These are phyloP conservation scores for Lactarius quietus DNA, from an alignment of 768 basidiomycete species.

Conservation along the genomic window DNA sequence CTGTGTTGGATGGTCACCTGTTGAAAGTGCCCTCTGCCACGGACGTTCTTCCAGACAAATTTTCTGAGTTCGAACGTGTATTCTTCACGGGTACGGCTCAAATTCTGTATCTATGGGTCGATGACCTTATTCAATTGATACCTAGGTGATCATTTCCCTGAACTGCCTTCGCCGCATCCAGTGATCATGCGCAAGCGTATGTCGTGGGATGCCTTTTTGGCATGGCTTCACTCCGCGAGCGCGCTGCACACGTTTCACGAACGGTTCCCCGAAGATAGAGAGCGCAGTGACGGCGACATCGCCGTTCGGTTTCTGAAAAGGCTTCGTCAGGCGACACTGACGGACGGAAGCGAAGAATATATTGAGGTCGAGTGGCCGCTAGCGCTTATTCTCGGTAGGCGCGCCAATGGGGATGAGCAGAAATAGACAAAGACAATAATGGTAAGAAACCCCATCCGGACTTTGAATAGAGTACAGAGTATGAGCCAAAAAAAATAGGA, in stretches of 20 bases:
- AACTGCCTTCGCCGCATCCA: conserved; percentile 38
- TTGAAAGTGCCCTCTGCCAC: conserved; percentile 60
- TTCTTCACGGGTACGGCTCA: conserved; percentile 52
- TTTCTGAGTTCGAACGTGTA: conserved; percentile 46
- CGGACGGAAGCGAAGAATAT: conserved; percentile 26
- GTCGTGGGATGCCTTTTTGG: conserved; percentile 63
- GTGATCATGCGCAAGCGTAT: conserved; percentile 56
- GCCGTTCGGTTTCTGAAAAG: conserved; percentile 59
- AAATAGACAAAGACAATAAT: background rate
- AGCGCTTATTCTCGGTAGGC: conserved; percentile 29
- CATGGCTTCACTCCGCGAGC: conserved; percentile 70
- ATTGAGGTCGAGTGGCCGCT: conserved; percentile 43
- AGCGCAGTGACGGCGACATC: conserved; percentile 54
- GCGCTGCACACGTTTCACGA: conserved; percentile 66
- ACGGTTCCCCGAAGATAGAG: conserved; percentile 52
- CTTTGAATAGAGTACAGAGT: conserved; percentile 18
- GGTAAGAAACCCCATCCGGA: conserved; percentile 17
- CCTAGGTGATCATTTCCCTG: conserved; percentile 42
- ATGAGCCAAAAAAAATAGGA: background rate
- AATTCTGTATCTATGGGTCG: background rate
- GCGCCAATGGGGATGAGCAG: background rate
- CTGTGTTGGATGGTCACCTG: conserved; percentile 68
- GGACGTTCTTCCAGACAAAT: conserved; percentile 34
- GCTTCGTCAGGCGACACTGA: conserved; percentile 39
- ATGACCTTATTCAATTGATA: background rate